Evolutionary conservation across 208 protist genomes (phyloP), one percentile per base, ranked within the genome.

Genomic region (Trypanosoma avium): DNA sequence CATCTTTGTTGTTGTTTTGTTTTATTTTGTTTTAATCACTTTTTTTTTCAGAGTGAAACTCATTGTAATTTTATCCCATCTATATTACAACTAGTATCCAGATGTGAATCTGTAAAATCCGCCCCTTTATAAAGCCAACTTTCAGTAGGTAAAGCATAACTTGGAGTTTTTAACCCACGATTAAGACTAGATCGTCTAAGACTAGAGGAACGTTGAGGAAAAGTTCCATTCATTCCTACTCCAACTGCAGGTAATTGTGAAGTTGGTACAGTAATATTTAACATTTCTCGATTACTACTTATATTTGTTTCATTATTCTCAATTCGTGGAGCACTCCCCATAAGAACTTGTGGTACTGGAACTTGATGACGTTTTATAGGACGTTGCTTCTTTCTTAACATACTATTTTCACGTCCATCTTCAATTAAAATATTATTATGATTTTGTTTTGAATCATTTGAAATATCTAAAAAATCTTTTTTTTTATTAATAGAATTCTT

Each of bases 121-220:
- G 61, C 62, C 4, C 73, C 73, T 47, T 92, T 92, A 15, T 55
- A 79, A 0, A 85, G 68, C 86, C 86, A 93, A 62, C 86, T 90
- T 32, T 83, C 60, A 0, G 86, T 93, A 1, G 86, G 86, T 52
- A 79, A 70, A 13, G 83, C 81, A 67, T 93, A 93, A 50, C 86
- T 80, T 8, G 86, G 86, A 0, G 74, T 46, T 19, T 24, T 43
- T 17, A 8, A 12, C 9, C 27, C 48, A 9, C 50, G 43, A 46
- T 59, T 56, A 8, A 32, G n/a, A 33, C 52, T 52, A 6, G 61
- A 19, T 13, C 55, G 70, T 27, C 50, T 48, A 13, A 55, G 35
- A 36, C 58, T 66, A 6, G 52, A 12, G 30, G 56, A 8, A 32
- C 61, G 70, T 19, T 49, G 67, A 21, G 22, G 43, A 5, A 48